Conservation (phyloP, 2,329 filamentous ascomycete species). For the Fusarium vanettenii region DNA sequence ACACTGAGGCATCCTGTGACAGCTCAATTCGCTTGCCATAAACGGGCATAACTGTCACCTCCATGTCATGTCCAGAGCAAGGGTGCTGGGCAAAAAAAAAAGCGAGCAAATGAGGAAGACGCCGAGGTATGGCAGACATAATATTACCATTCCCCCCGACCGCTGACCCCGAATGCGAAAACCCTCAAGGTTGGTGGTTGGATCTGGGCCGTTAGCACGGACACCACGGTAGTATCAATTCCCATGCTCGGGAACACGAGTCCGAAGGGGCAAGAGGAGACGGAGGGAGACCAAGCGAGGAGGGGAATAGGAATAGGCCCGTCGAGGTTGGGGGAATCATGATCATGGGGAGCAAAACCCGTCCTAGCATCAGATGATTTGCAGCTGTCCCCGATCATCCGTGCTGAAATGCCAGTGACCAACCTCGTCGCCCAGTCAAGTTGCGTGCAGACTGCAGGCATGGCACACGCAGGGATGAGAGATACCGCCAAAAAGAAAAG, state of each 20-base stretch:
- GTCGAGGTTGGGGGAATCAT: constrained; percentile 6
- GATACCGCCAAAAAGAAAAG: background rate
- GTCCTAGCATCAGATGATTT: constrained; percentile 20
- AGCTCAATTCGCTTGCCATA: background rate
- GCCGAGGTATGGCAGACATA: background rate
- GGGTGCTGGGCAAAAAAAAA: background rate
- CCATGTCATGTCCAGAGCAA: constrained; percentile 13
- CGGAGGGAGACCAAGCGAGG: constrained; percentile 2
- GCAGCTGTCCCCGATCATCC: background rate
- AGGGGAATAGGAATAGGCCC: background rate
- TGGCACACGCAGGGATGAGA: constrained; percentile 2
- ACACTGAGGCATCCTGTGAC: constrained; percentile 20
- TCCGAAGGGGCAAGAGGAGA: background rate
- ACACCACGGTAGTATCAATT: constrained; percentile 6
- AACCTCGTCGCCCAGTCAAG: background rate
- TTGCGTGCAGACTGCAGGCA: constrained; percentile 4
- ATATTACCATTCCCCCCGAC: background rate
- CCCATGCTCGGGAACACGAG: constrained; percentile 1
- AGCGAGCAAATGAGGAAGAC: constrained; percentile 2
- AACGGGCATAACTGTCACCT: constrained; percentile 1
- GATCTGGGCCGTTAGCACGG: constrained; percentile 7
- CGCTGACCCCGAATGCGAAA: background rate
- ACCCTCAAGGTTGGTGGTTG: constrained; percentile 1
- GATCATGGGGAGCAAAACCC: constrained; percentile 10
- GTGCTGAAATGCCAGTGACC: constrained; percentile 1